Evolutionary conservation across 257 asterid species (phyloP), one percentile per base, ranked within the genome.

Genomic region (Solanum piurae): DNA sequence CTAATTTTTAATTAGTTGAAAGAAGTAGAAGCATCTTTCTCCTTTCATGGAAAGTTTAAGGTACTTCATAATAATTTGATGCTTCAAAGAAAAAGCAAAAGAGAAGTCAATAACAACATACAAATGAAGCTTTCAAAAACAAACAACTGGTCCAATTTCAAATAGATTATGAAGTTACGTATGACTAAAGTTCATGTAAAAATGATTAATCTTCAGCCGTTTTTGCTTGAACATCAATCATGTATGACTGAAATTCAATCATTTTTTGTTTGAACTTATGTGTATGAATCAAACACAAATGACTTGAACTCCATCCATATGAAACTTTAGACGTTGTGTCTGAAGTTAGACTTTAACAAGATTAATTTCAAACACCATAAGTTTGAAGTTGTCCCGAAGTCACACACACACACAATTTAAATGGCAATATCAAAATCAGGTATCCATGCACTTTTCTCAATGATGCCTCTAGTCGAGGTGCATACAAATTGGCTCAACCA

Each of bases 91-190:
- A 49, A 46, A 18, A 80, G 27, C 10, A 80, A 44, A 46, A 29
- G 27, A 18, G 9, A 46, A 80, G 38, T 77, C 25, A 46, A 46
- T 46, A 46, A 27, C 31, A 37, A 10, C 84, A 46, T 5, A 29
- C 18, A 29, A 80, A 29, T 80, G 16, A 79, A 42, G 25, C 38
- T 14, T 77, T 44, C 9, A 79, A 44, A 25, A 79, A 77, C 37
- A 25, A 79, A n/a, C 23, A 76, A 42, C 14, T 77, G n/a, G 13
- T 25, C 64, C 84, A 7, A 77, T 77, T 77, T 25, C 4, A 20
- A 55, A 55, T 1, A 18, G 0, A 55, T 1, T 20, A 0, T 55
- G 0, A 55, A 55, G 25, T 20, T 20, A 0, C 11, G 1, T 55
- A 55, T 7, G 2, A 55, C 25, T 20, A 25, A 7, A 55, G 64